Evolutionary conservation across 345 rosid genomes (phyloP), one percentile per base, ranked within the genome.

Genomic region (Camelina laxa): DNA sequence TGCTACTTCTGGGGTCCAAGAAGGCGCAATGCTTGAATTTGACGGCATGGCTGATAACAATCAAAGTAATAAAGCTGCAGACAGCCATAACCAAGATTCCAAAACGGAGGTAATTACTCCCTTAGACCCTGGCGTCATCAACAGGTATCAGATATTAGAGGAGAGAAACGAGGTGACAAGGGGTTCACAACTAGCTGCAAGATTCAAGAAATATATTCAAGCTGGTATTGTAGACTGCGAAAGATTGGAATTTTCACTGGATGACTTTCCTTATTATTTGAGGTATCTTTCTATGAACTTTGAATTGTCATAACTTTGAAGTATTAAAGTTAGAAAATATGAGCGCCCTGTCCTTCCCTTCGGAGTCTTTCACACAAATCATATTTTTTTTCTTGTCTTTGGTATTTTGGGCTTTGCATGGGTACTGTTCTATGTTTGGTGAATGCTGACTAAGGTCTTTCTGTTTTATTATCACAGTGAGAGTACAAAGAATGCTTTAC

Each of bases 171-270:
- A 86, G 76, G 79, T 86, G 89, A 47, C 80, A 63, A 83, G 88
- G 84, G 91, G 81, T 78, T 85, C 85, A 19, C 91, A 84, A 70
- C 83, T 76, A 65, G 84, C 84, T 79, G 85, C 88, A 5, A 81
- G 78, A 30, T 84, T 93, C 81, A 89, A 78, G 71, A 86, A 89
- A 64, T 85, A 78, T 51, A 79, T 91, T 78, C 78, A 77, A 68
- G 90, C 91, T 45, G 89, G 92, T 79, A 89, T 91, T 73, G 86
- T 93, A 47, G 96, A 89, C 80, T 97, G 97, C 55, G 74, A 79
- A 86, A 82, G 75, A 65, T 72, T 85, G 66, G 77, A 85, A 70
- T 96, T 85, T 63, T 87, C 98, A 69, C 88, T 93, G 65, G 89
- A 91, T 27, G 73, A 83, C 55, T 93, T 93, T 66, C 98, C 98